Evolutionary conservation across 2,329 filamentous ascomycete species (phyloP).

Genomic region (Colletotrichum viniferum): DNA sequence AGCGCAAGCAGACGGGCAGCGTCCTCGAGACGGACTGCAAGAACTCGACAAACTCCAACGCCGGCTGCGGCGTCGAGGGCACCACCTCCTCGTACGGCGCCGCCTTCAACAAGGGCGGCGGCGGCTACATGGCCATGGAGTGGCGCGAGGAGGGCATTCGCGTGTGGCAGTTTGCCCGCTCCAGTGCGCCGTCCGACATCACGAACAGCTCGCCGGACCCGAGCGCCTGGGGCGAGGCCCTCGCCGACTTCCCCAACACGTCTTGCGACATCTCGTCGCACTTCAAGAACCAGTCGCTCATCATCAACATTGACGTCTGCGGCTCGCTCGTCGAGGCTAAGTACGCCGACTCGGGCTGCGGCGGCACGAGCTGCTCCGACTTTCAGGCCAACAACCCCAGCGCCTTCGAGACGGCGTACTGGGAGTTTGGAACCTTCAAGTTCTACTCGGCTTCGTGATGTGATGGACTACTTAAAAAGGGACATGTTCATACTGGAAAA

Average conservation of each 20-base stretch:
- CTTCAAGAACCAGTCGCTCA: constrained; percentile 69
- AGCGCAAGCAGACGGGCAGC: constrained; percentile 56
- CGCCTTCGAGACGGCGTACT: constrained; percentile 64
- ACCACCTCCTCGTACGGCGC: constrained; percentile 50
- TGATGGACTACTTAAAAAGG: not conserved
- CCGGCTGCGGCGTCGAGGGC: constrained; percentile 60
- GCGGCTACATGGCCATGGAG: constrained; percentile 66
- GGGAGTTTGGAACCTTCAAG: constrained; percentile 66
- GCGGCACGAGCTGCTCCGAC: constrained; percentile 54
- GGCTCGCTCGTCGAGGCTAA: constrained; percentile 56
- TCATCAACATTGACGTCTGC: constrained; percentile 70
- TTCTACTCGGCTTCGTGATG: constrained; percentile 50
- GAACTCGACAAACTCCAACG: constrained; percentile 54
- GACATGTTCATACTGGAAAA: not conserved
- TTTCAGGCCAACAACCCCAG: constrained; percentile 62
- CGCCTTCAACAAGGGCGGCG: constrained; percentile 56
- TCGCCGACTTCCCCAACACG: constrained; percentile 70
- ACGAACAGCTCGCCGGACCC: constrained; percentile 59
- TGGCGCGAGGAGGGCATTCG: constrained; percentile 65
- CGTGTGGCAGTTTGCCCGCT: constrained; percentile 63
- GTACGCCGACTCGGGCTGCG: constrained; percentile 51
- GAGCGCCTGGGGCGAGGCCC: constrained; percentile 63
- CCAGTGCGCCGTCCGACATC: constrained; percentile 57
- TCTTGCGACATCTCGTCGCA: constrained; percentile 63
- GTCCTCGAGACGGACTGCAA: constrained; percentile 51